Percentiles rank a stretch among this genome's conserved stretches.
Conservation (phyloP, 495 filamentous ascomycete species). For the Jackrogersella minutella region DNA sequence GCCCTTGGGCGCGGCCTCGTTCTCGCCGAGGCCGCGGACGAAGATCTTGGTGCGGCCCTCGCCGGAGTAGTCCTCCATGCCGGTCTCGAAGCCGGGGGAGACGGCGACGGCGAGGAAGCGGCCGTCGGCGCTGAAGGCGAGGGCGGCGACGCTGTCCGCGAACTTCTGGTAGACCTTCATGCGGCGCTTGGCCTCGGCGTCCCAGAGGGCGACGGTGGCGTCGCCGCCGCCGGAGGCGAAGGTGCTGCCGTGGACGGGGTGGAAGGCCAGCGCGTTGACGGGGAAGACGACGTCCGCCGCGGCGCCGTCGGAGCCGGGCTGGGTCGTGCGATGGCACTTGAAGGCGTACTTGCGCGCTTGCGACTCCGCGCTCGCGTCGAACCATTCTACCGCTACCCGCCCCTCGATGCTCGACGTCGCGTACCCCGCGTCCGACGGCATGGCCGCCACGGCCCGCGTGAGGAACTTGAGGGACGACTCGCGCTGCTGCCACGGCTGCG, state of each 20-base stretch:
- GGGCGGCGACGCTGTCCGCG: slow-evolving; percentile 74
- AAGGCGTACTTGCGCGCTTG: slow-evolving; percentile 96
- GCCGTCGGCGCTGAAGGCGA: slow-evolving; percentile 81
- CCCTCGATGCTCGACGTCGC: slow-evolving; percentile 90
- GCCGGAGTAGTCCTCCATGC: slow-evolving; percentile 75
- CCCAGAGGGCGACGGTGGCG: slow-evolving; percentile 94
- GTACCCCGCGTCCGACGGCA: slow-evolving; percentile 94
- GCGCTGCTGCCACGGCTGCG: slow-evolving; percentile 86
- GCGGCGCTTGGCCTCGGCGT: slow-evolving; percentile 88
- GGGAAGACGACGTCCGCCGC: slow-evolving; percentile 86
- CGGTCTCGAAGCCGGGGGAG: slow-evolving; percentile 93
- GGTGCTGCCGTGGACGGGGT: slow-evolving; percentile 81
- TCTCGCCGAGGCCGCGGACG: slow-evolving; percentile 82
- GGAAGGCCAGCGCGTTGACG: slow-evolving; percentile 92
- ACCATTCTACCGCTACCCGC: slow-evolving; percentile 95
- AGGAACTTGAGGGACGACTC: slow-evolving; percentile 96
- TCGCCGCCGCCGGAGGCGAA: slow-evolving; percentile 95
- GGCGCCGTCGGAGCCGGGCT: slow-evolving; percentile 39
- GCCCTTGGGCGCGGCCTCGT: slow-evolving; percentile 90
- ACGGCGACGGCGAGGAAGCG: slow-evolving; percentile 83
- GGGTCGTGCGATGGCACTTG: slow-evolving; percentile 88
- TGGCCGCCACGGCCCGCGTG: slow-evolving; percentile 91
- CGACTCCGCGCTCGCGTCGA: slow-evolving; percentile 83
- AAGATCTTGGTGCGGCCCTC: slow-evolving; percentile 78
- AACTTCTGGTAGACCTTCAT: slow-evolving; percentile 90